Conservation (phyloP, 441 rosid genomes). For the Bocquillonia castaneifolia region DNA sequence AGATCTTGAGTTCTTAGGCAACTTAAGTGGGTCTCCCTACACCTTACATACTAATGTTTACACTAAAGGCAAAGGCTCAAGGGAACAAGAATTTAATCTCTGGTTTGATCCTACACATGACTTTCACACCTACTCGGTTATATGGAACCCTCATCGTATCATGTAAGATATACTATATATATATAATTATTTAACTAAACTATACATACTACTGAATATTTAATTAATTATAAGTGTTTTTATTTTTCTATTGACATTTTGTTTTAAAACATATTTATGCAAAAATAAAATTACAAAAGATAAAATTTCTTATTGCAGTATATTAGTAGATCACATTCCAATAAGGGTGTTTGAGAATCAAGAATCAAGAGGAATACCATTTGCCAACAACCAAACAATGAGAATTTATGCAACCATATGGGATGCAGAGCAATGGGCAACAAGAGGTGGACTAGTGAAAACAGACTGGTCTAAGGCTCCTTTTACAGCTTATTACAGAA, state of each 20-base stretch:
- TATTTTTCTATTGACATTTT: too few species aligned
- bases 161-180: conserved; percentile 35
- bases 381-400: conserved; percentile 32
- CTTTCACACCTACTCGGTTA: conserved; percentile 53
- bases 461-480: conserved; percentile 34
- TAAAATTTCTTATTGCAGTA: neutral
- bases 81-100: conserved; percentile 54
- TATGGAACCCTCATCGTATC: conserved; percentile 56
- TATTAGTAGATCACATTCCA: conserved; percentile 23
- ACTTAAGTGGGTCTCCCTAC: conserved; percentile 49
- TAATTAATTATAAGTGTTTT: too few species aligned
- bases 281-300: too few species aligned
- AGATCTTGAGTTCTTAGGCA: conserved; percentile 55
- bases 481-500: conserved; percentile 31
- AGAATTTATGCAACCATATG: conserved; percentile 28
- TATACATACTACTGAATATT: too few species aligned
- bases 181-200: too few species aligned
- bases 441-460: conserved; percentile 34
- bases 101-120: conserved; percentile 65
- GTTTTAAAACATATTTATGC: too few species aligned
- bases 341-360: conserved; percentile 34
- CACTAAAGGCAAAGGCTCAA: conserved; percentile 46
- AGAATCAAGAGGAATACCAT: conserved; percentile 31
- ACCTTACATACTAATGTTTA: conserved; percentile 51
- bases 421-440: conserved; percentile 39